phyloP scores from a whole-genome alignment of 140 eudicot species.

The Stevia rebaudiana region DNA sequence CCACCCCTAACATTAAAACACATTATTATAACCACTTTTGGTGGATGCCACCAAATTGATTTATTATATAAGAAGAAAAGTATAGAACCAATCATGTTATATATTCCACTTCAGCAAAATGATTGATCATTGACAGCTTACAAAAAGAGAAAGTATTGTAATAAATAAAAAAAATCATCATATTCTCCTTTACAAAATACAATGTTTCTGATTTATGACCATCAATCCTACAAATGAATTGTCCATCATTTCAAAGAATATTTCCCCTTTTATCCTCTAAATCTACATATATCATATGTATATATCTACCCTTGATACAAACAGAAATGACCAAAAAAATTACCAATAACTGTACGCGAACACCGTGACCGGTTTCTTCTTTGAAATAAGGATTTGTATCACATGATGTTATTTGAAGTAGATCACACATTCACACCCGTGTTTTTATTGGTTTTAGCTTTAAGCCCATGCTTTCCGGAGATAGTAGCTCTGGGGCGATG shows the following conservation, averaged over 20 bases:
- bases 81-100: constrained; percentile 13
- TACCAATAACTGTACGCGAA: constrained; percentile 24
- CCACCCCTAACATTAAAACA: neutral
- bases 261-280: constrained; percentile 18
- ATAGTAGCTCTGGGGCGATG: constrained; percentile 87
- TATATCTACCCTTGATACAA: constrained; percentile 34
- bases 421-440: constrained; percentile 44
- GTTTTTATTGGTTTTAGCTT: constrained; percentile 95
- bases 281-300: constrained; percentile 32
- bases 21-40: constrained; percentile 14
- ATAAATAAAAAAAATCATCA: constrained; percentile 25
- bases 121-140: constrained; percentile 29
- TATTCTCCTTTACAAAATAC: constrained; percentile 40
- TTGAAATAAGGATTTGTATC: neutral
- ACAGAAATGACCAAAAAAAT: constrained; percentile 13
- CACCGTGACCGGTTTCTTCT: neutral
- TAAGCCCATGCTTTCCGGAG: constrained; percentile 98
- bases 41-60: neutral
- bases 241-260: constrained; percentile 46
- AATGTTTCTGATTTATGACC: constrained; percentile 35
- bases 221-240: constrained; percentile 60
- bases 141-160: constrained; percentile 19
- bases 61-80: neutral
- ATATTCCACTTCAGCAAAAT: constrained; percentile 30
- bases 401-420: constrained; percentile 11